Evolutionary conservation across 73 alveolate species (phyloP), one percentile per base, ranked within the genome.

Genomic region (Paramecium octaurelia): DNA sequence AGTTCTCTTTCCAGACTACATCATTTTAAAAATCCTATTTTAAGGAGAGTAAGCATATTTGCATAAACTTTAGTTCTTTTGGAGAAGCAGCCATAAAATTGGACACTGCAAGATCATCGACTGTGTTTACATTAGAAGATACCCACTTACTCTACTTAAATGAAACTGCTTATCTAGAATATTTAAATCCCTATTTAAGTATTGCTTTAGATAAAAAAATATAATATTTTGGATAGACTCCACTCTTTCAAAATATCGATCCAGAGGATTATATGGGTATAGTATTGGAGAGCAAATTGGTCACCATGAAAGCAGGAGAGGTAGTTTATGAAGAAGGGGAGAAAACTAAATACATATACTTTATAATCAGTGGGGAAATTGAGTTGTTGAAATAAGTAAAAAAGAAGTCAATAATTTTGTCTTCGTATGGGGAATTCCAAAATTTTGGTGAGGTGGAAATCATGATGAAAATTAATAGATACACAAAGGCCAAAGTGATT

Each of bases 391-490:
- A 80, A 80, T 24, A 31, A 36, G 91, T 80, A 8, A 64, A 64
- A 24, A 43, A 21, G 34, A 20, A 48, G 21, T 42, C 70, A 0
- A 11, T 80, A 23, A 43, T 80, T 12, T 46, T 80, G 18, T 44
- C 91, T 4, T 80, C 91, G 1, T 80, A 80, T 80, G 91, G 91
- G 12, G 91, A 80, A 80, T 40, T 42, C 27, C 14, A 80, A 48
- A 18, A 31, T 24, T 40, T 80, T 23, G 91, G 91, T 0, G 91
- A 80, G 29, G 91, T 80, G 3, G 91, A 80, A 8, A 44, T 80
- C 3, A 44, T 80, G 75, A 80, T 20, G 44, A 80, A 80, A 48
- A 44, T 80, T 8, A 16, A 80, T 46, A 80, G 91, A 43, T 42
- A 24, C 8, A 80, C 91, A n/a, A 80, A 20, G 20, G 91, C 91